Evolutionary conservation across 1,284 basidiomycete genomes (phyloP), one percentile per base, ranked within the genome.

Genomic region (Puccinia coronata): DNA sequence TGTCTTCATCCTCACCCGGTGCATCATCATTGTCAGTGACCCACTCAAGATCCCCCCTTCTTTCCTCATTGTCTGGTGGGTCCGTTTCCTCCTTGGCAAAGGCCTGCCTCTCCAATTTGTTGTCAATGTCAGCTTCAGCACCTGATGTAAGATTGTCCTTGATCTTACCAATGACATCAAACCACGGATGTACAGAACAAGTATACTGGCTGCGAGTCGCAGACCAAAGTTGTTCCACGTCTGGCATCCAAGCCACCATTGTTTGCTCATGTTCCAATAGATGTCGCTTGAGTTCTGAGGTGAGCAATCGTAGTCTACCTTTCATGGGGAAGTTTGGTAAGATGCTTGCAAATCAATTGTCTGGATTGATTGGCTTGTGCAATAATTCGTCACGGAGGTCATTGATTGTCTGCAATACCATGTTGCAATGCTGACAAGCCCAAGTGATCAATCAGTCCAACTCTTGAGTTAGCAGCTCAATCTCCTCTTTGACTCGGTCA

Each of bases 391-490:
- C 57, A 5, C 9, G 1, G 1, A 36, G 4, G 2, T 18, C 14
- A 36, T 12, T 14, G 5, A n/a, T 61, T 6, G 57, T 31, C 3
- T 6, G 1, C 1, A 51, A 9, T 4, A 61, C 5, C 31, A 34
- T 11, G 9, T 31, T 14, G 9, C 31, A 16, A 34, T 61, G 36
- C 1, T 61, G 1, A 18, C 14, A 34, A 31, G 61, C 69, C 69
- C 69, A 71, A 28, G 47, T 71, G 20, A 71, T 5, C 14, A 14
- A 2, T 11, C 28, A 16, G 23, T 71, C 43, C 1, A 71, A 18
- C 14, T 71, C 69, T 51, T 71, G 69, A 49, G 28, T 51, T 1
- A 71, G 25, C 31, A 71, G 34, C 16, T 51, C 36, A 34, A 71
- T 23, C n/a, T 71, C 49, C 31, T 71, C 69, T 16, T 51, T 31